Conservation (phyloP, 2,329 filamentous ascomycete genomes). For the Botrytis galanthina region DNA sequence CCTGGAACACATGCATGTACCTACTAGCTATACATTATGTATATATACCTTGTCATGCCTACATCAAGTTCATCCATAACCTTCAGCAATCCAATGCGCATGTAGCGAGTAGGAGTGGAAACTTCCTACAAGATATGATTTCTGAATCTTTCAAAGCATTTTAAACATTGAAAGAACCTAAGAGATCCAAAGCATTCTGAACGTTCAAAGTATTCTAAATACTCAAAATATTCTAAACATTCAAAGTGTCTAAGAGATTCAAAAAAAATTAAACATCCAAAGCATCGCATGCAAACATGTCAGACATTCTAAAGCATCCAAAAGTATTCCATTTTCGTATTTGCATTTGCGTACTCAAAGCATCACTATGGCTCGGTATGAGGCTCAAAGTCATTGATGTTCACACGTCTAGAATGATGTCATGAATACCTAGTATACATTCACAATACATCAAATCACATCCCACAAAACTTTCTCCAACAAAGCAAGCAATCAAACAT, state of each 20-base stretch:
- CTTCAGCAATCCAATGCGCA: too few relatives aligned
- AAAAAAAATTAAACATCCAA: too few relatives aligned
- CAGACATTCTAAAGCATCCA: not conserved
- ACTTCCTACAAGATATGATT: fast-evolving
- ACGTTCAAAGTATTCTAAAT: not conserved
- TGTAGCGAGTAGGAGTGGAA: not conserved
- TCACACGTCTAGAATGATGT: not conserved
- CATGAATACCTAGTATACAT: not conserved
- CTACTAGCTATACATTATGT: too few relatives aligned
- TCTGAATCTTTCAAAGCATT: not conserved
- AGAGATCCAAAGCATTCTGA: not conserved
- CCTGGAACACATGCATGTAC: too few relatives aligned
- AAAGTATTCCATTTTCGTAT: not conserved
- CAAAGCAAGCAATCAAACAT: not conserved
- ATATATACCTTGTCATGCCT: too few relatives aligned
- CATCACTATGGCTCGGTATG: not conserved
- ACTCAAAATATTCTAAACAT: not conserved
- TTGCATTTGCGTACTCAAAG: not conserved
- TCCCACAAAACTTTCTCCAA: not conserved
- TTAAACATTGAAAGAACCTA: not conserved
- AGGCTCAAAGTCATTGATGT: not conserved
- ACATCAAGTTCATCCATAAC: too few relatives aligned
- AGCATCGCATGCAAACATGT: not conserved
- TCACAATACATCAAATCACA: not conserved
- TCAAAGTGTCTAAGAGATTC: too few relatives aligned